Conservation (phyloP, 2,329 filamentous ascomycete genomes). For the Fusarium sp. region DNA sequence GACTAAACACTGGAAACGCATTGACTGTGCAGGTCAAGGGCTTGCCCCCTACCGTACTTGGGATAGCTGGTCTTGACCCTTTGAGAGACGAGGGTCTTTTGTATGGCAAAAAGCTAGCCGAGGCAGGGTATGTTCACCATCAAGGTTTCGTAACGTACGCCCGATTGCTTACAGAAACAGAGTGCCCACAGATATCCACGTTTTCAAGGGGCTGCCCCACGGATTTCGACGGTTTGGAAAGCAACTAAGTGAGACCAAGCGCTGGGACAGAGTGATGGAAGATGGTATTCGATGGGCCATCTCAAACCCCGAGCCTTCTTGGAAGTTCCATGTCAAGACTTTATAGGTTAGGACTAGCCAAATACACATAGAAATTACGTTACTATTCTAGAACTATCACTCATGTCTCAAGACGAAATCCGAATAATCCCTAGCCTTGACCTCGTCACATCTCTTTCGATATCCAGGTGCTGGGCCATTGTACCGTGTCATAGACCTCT, state of each 20-base stretch:
- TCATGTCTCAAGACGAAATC: slow-evolving; percentile 21
- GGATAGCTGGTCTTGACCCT: slow-evolving; percentile 57
- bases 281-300: slow-evolving; percentile 55
- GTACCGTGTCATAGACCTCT: slow-evolving; percentile 57
- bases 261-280: slow-evolving; percentile 56
- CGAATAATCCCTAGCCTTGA: slow-evolving; percentile 42
- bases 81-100: slow-evolving; percentile 60
- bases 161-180: slow-evolving; percentile 35
- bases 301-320: slow-evolving; percentile 46
- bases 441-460: slow-evolving; percentile 49
- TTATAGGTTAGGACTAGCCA: not conserved
- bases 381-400: not conserved
- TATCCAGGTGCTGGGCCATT: slow-evolving; percentile 56
- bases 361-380: too few relatives aligned
- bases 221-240: slow-evolving; percentile 55
- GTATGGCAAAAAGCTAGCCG: slow-evolving; percentile 54
- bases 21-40: slow-evolving; percentile 49
- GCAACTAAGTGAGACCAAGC: slow-evolving; percentile 47
- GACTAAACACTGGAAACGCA: slow-evolving; percentile 50
- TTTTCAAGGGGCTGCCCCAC: slow-evolving; percentile 64
- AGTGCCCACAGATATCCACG: slow-evolving; percentile 57
- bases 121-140: slow-evolving; percentile 52
- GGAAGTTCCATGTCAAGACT: slow-evolving; percentile 34
- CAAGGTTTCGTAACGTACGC: accelerated
- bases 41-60: slow-evolving; percentile 56